Base-by-base conservation (phyloP, 441 rosid species). In the Francoa sonchifolia region DNA sequence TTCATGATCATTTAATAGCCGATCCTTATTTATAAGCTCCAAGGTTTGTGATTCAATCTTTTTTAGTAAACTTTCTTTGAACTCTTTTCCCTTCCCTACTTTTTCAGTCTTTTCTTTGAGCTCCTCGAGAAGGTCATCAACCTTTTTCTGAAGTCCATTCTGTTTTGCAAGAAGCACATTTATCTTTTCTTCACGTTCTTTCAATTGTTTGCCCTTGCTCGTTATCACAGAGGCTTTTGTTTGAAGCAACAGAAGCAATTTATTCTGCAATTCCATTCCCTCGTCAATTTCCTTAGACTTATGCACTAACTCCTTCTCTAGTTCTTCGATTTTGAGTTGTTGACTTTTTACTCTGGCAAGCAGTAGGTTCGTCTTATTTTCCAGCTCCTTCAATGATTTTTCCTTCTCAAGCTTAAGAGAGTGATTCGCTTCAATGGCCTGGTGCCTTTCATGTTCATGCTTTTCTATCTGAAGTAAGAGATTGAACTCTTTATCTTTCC, bases 401-500 rank as follows among this genome's bases (percentile, higher is more conserved):
- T 46, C 75, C 62, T 60, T 72, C 22, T 73, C 76, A 39, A 60
- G 35, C 42, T 50, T 56, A 44, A 78, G 62, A 23, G 48, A 47
- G 38, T 39, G 40, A 44, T 63, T 76, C 61, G 71, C 76, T 43
- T 65, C 61, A 38, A 49, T 14, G 13, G 32, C 44, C 39, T 47
- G 64, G 20, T 71, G 61, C 58, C 66, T 79, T 48, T 79, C 79
- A 5, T 54, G 44, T 52, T 60, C 39, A 54, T 82, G 72, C 42
- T 68, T 74, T 31, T 76, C 67, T 21, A 86, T 52, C 33, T 66
- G 68, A 5, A 55, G 57, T 27, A 67, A 45, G 33, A 79, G 48
- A 47, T 41, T 36, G 0, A 55, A 68, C 61, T 78, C 87, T 59
- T 55, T 74, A 39, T 69, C 76, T 61, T 57, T 75, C 79, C 79